A percentile compares a stretch with the other conserved stretches of the same genome.
Evolutionary conservation across 306 rosid genomes (phyloP).

Genomic region (Corylus heterophylla): DNA sequence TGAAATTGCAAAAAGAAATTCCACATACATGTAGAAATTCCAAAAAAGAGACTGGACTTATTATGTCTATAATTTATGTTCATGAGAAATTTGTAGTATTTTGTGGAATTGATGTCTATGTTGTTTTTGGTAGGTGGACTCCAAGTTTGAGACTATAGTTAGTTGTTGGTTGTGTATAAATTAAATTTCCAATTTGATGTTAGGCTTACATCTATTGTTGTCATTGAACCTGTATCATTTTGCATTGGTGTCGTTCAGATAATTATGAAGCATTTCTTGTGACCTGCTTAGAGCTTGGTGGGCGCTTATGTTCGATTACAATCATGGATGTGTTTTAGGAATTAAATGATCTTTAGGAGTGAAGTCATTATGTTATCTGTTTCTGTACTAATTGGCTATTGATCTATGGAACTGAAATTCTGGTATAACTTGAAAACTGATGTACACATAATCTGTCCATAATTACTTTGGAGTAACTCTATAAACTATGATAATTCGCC

Average conservation of each 20-base stretch:
- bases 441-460: constrained; percentile 8
- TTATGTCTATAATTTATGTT: too few relatives aligned
- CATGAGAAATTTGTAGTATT: too few relatives aligned
- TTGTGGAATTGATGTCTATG: too few relatives aligned
- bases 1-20: too few relatives aligned
- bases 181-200: too few relatives aligned
- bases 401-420: not conserved
- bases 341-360: constrained; percentile 1
- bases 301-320: not conserved
- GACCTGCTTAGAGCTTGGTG: not conserved
- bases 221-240: too few relatives aligned
- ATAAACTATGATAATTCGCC: not conserved
- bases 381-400: constrained; percentile 6
- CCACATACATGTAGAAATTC: too few relatives aligned
- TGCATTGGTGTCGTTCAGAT: constrained; percentile 2
- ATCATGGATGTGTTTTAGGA: constrained; percentile 7
- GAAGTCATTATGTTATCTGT: not conserved
- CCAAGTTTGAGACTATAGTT: too few relatives aligned
- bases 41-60: too few relatives aligned
- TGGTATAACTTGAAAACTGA: not conserved
- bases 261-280: constrained; percentile 2
- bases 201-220: too few relatives aligned
- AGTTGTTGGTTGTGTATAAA: too few relatives aligned
- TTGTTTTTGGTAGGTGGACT: too few relatives aligned
- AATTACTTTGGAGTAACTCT: not conserved